Evolutionary conservation across 2,329 filamentous ascomycete genomes (phyloP), one percentile per base, ranked within the genome.

Genomic region (Lizonia empirigonia): DNA sequence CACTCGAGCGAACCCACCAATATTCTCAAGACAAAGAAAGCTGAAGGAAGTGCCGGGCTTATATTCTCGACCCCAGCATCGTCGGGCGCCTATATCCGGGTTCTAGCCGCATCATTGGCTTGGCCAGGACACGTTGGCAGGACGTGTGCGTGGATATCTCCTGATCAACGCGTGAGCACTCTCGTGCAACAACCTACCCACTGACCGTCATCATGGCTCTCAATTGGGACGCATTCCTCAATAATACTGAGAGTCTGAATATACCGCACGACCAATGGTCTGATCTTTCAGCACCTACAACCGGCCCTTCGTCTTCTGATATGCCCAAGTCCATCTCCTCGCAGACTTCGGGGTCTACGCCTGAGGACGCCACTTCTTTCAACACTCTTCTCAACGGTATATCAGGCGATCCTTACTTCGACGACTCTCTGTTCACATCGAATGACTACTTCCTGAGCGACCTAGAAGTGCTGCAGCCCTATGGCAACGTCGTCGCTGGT

Each of bases 371-470:
- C 50, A 66, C 62, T 55, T 56, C 58, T 59, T 71, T 72, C 36
- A 62, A 72, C 48, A 56, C 58, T 51, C 44, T 70, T 19, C 62
- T 67, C 51, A 67, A 62, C 59, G 55, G 55, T 44, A 57, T 59
- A 42, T 64, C 63, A 57, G 57, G 56, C 57, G 68, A 72, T 45
- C 62, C 69, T 16, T 72, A 69, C 60, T 72, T 72, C 50, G 68
- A 70, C 61, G 70, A 74, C 55, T 67, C 66, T 41, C 49, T 73
- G 42, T 73, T 74, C 58, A 55, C 62, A 45, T 60, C 69, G 29
- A 72, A 70, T 65, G 69, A 74, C 58, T 73, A 74, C 63, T 72
- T 73, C 54, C 67, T 74, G 44, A 68, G 69, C 64, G 72, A 74
- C 40, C 59, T 73, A 8, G 72, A 73, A 48, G 65, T 73, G 47